phyloP scores from a whole-genome alignment of 352 stramenopile genomes.

The Nothophytophthora sp. region DNA sequence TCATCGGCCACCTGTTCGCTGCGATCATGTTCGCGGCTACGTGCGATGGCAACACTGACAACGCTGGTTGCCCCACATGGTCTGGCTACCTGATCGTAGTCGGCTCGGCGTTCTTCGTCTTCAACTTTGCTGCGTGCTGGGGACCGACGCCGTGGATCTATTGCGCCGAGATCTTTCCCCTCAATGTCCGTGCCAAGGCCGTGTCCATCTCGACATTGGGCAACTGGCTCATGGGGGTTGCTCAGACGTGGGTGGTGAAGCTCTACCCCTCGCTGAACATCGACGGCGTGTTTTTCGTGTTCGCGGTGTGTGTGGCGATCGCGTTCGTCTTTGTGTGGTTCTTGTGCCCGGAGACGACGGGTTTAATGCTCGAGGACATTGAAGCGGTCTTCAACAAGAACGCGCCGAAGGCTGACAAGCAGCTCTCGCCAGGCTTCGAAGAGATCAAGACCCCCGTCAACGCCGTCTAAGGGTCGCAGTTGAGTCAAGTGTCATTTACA shows the following conservation, averaged over 20 bases:
- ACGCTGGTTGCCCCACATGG: conserved; percentile 7
- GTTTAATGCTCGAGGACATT: conserved; percentile 15
- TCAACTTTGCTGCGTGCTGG: conserved; percentile 29
- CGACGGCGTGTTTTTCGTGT: conserved; percentile 39
- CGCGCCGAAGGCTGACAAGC: conserved; percentile 6
- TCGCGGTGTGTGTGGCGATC: conserved; percentile 20
- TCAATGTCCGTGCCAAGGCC: conserved; percentile 26
- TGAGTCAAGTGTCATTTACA: neutral
- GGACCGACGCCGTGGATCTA: conserved; percentile 34
- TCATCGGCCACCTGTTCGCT: conserved; percentile 23
- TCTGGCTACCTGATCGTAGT: conserved; percentile 25
- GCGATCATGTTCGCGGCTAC: conserved; percentile 23
- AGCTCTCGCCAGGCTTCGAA: conserved; percentile 4
- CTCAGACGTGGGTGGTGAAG: conserved; percentile 21
- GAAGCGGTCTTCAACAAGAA: conserved; percentile 12
- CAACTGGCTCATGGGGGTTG: conserved; percentile 19
- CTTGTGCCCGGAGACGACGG: conserved; percentile 22
- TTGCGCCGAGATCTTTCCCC: conserved; percentile 27
- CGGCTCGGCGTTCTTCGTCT: conserved; percentile 20
- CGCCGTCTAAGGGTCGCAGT: neutral
- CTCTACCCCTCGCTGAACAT: conserved; percentile 24
- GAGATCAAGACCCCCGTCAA: conserved; percentile 1
- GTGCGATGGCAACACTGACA: conserved; percentile 14
- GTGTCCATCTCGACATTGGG: conserved; percentile 25
- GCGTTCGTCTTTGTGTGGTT: conserved; percentile 16